These are phyloP conservation scores for Coprinopsis strossmayeri DNA, from an alignment of 768 basidiomycete species.

Conservation along the genomic window DNA sequence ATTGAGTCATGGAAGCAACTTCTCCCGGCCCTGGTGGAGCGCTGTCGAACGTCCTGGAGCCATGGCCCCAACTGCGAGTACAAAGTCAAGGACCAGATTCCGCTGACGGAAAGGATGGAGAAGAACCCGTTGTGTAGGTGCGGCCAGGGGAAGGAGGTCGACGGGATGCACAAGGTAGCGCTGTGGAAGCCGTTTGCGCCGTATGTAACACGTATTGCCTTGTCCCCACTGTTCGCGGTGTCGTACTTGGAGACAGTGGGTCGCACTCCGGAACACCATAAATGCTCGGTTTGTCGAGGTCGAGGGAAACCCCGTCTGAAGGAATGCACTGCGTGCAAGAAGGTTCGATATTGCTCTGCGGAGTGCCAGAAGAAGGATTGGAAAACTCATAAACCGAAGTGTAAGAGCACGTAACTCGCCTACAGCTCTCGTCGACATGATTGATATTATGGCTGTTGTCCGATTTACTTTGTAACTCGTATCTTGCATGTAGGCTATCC, in stretches of 20 bases:
- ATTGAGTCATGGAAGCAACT: constrained; percentile 43
- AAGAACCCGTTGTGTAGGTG: constrained; percentile 45
- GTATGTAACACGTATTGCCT: constrained; percentile 41
- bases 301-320: constrained; percentile 5
- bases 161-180: constrained; percentile 23
- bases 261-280: not conserved
- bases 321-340: constrained; percentile 6
- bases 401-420: not conserved
- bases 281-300: constrained; percentile 1
- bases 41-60: constrained; percentile 42
- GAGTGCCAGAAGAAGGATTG: constrained; percentile 12
- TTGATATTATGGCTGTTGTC: too few relatives aligned
- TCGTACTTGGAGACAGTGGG: constrained; percentile 35
- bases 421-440: too few relatives aligned
- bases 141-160: constrained; percentile 42
- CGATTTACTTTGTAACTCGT: too few relatives aligned
- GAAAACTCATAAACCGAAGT: constrained; percentile 10
- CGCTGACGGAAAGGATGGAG: constrained; percentile 29
- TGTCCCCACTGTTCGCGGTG: constrained; percentile 48
- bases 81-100: constrained; percentile 21
- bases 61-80: constrained; percentile 47
- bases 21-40: constrained; percentile 43
- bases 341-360: constrained; percentile 7
- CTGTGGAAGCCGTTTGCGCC: constrained; percentile 35
- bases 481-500: too few relatives aligned